Percentiles rank a stretch among this genome's conserved stretches.
Evolutionary conservation across 345 rosid species (phyloP).

Genomic region (Aethionema arabicum): DNA sequence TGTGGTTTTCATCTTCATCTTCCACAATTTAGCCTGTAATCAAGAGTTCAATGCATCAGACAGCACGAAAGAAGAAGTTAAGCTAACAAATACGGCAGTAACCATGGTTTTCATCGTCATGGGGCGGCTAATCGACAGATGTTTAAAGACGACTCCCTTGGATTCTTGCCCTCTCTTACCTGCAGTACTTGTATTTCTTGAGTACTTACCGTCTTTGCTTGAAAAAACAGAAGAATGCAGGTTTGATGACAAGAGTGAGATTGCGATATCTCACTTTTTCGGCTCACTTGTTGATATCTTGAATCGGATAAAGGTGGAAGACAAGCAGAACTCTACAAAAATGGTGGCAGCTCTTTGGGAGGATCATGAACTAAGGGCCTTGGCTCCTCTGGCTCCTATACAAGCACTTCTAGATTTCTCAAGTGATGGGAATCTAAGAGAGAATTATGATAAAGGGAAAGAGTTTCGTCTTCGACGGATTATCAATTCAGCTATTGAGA

Average conservation of each 20-base stretch:
- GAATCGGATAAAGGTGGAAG: constrained; percentile 39
- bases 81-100: constrained; percentile 42
- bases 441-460: constrained; percentile 46
- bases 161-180: constrained; percentile 65
- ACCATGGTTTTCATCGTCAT: constrained; percentile 53
- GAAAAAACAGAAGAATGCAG: constrained; percentile 43
- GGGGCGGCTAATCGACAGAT: constrained; percentile 70
- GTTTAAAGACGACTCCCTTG: constrained; percentile 47
- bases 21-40: constrained; percentile 42
- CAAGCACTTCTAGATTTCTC: constrained; percentile 61
- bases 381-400: constrained; percentile 53
- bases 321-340: constrained; percentile 28
- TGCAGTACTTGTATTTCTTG: constrained; percentile 67
- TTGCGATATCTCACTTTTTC: constrained; percentile 60
- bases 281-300: constrained; percentile 48
- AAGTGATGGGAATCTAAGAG: constrained; percentile 39
- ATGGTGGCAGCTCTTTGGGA: constrained; percentile 69
- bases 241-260: constrained; percentile 49
- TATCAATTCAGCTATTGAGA: constrained; percentile 52
- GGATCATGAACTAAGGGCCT: constrained; percentile 81
- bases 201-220: constrained; percentile 57
- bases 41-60: constrained; percentile 32
- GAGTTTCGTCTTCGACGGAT: constrained; percentile 58
- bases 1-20: constrained; percentile 59
- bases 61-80: constrained; percentile 33